Evolutionary conservation across 1,284 basidiomycete species (phyloP), one percentile per base, ranked within the genome.

Genomic region (Melampsora larici-populina): DNA sequence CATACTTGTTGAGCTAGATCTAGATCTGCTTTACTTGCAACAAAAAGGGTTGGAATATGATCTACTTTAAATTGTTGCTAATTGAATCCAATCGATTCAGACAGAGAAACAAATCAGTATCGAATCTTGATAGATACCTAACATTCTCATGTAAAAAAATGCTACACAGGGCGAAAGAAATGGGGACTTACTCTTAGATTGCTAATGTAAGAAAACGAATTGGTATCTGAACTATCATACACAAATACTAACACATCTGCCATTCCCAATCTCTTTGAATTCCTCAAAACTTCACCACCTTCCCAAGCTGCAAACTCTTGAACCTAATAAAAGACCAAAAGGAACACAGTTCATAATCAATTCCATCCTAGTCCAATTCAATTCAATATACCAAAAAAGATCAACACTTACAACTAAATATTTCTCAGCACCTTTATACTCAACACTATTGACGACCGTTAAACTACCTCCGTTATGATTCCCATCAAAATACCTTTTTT

Each of bases 1-100:
- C 87, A 80, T 78, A 91, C 92, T 87, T 96, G 94, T 82, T 94
- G 89, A 21, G 96, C 96, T 63, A 98, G 89, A 85, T 99, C 96
- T 49, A 97, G 88, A 84, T 99, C 96, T 9, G 94, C 94, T 86
- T 99, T 99, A 46, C 96, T 99, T 17, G 97, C 96, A n/a, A 99
- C 94, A 83, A 98, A 98, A 33, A 98, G 86, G 33, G 92, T 93
- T 13, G 96, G 95, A 83, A 97, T 92, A 83, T 93, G 90, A 84
- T 97, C 93, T 48, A 96, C 86, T 80, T 89, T 93, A 84, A 97
- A 97, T 88, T 96, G 94, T 91, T 98, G 94, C 92, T 96, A 29
- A 17, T 64, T 7, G 33, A 21, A 36, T 21, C 18, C 62, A 29
- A 24, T 24, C 62, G 7, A 18, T 21, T 29, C 31, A 29, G n/a